Base-by-base conservation (phyloP, 164 flowering plant genomes). In the Amborella trichopoda region DNA sequence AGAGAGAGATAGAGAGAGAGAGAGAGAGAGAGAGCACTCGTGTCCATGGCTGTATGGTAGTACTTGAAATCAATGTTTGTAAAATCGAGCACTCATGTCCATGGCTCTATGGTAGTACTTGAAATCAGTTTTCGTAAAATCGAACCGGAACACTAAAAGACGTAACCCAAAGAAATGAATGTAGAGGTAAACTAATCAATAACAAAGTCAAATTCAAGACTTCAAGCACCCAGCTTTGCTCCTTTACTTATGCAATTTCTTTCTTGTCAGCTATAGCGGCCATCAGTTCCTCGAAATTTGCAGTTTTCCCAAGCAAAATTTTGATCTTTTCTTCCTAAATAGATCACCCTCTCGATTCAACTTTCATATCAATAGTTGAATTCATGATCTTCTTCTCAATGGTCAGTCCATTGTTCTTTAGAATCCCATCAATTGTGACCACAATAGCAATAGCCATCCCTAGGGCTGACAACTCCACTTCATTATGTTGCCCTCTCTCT, bases 241-340 rank as follows among this genome's bases (percentile, higher is more conserved):
- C 85, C 48, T 86, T 80, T 28, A 20, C 64, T 18, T 63, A 50
- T 0, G 46, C 75, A 10, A 28, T 64, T 26, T 68, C 87, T 55
- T 69, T 67, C 49, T 68, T 85, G 48, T 62, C 81, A 3, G 76
- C 72, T 2, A 85, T 88, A 26, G 89, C 96, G 12, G 86, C 91
- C 88, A 88, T 88, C 62, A 88, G 56, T 49, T 88, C 87, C 41
- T 82, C 93, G 52, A 88, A 84, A 55, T 81, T 84, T 43, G 69
- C 84, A 0, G 93, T 59, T 84, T 88, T 47, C 81, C 89, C 44
- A 84, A 80, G 44, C 70, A 13, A 46, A 84, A 76, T 68, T 81
- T 49, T 40, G 23, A 69, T 70, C 54, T 69, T 69, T 18, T 70
- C 74, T 34, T 66, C 66, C 33, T 66, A 68, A 54, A 66, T 58